Percentiles rank a stretch among this genome's conserved stretches.
Conservation (phyloP, 2,329 filamentous ascomycete species). For the Fusarium fracticaudum region DNA sequence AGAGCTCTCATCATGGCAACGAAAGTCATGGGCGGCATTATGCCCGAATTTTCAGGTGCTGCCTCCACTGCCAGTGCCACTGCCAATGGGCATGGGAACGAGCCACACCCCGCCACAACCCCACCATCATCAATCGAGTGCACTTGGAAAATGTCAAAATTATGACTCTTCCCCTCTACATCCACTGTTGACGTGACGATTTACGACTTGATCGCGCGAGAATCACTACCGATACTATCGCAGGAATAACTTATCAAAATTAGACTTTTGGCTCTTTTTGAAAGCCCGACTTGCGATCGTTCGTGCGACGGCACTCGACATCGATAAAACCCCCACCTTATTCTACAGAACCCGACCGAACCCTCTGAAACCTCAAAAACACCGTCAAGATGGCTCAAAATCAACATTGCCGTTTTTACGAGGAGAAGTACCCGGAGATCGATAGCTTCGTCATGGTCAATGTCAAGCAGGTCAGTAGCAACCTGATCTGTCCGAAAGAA, state of each 20-base stretch:
- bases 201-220: constrained; percentile 35
- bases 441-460: constrained; percentile 99
- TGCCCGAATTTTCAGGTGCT: constrained; percentile 45
- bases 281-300: constrained; percentile 34
- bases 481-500: constrained; percentile 10
- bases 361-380: constrained; percentile 40
- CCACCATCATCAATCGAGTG: constrained; percentile 49
- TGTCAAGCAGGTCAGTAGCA: constrained; percentile 84
- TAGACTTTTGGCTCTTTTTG: constrained; percentile 22
- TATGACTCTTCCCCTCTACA: constrained; percentile 50
- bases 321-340: constrained; percentile 45
- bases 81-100: constrained; percentile 2
- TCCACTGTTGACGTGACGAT: constrained; percentile 37
- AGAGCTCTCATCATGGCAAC: constrained; percentile 26
- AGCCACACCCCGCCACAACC: constrained; percentile 53
- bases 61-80: constrained; percentile 15
- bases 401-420: constrained; percentile 95
- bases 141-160: constrained; percentile 56
- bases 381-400: constrained; percentile 82
- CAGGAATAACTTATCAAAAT: not conserved
- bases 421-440: constrained; percentile 94
- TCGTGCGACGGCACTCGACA: constrained; percentile 40
- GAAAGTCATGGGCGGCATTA: constrained; percentile 33
- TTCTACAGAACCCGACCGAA: constrained; percentile 38
- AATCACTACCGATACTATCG: constrained; percentile 10